A percentile compares a stretch with the other conserved stretches of the same genome.
phyloP scores from a whole-genome alignment of 441 rosid genomes.

The Mallotus japonicus region DNA sequence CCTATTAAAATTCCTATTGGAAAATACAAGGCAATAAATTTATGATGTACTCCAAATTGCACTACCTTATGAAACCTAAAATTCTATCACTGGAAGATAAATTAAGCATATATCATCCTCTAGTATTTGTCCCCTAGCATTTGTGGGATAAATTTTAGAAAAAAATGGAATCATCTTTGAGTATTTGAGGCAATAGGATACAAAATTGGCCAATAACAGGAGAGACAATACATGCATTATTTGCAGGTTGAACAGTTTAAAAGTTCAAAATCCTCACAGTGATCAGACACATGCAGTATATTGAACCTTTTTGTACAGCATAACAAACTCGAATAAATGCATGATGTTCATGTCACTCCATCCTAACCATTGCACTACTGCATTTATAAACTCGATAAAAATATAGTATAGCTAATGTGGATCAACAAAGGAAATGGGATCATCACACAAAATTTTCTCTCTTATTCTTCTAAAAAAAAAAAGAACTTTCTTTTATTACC shows the following conservation, averaged over 20 bases:
- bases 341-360: not conserved
- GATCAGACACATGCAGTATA: not conserved
- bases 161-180: too few species aligned
- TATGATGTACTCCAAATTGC: not conserved
- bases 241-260: not conserved
- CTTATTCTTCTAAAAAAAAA: not conserved
- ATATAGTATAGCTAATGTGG: too few species aligned
- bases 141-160: not conserved
- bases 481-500: not conserved
- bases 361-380: not conserved
- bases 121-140: not conserved
- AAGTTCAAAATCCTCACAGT: not conserved
- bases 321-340: not conserved
- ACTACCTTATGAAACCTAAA: too few species aligned
- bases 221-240: not conserved
- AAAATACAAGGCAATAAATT: slow-evolving; percentile 4
- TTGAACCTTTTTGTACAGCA: not conserved
- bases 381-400: not conserved
- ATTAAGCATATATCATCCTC: not conserved
- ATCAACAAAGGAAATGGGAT: not conserved
- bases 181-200: not conserved
- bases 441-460: not conserved
- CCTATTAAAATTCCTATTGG: not conserved
- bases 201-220: not conserved
- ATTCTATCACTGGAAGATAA: not conserved